Conservation (phyloP, 441 rosid genomes). For the Pelargonium myrrhifolium region DNA sequence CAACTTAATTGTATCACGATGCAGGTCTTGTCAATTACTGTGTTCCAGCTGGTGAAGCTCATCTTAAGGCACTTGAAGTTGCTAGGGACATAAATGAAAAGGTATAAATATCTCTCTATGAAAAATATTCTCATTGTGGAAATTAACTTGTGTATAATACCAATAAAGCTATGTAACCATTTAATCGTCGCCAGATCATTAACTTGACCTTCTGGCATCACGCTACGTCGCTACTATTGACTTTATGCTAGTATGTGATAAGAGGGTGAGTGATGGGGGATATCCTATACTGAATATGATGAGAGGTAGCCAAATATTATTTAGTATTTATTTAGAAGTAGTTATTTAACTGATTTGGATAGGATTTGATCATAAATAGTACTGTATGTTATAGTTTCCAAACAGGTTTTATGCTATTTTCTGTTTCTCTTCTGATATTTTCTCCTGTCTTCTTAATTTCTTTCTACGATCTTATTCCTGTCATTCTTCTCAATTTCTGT, state of each 20-base stretch:
- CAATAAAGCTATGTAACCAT: not conserved
- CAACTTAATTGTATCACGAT: conserved; percentile 6
- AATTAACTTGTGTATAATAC: not conserved
- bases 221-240: not conserved
- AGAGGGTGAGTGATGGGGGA: too few species aligned
- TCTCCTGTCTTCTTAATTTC: too few species aligned
- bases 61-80: conserved; percentile 61
- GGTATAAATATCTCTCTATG: conserved; percentile 26
- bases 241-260: not conserved
- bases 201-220: not conserved
- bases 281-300: too few species aligned
- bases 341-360: too few species aligned
- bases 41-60: conserved; percentile 59
- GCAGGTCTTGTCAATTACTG: conserved; percentile 69
- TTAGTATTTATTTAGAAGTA: too few species aligned
- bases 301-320: too few species aligned
- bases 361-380: too few species aligned
- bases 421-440: too few species aligned
- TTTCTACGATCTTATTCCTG: too few species aligned
- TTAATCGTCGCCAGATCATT: not conserved
- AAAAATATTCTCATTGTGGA: not conserved
- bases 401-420: too few species aligned
- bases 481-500: too few species aligned
- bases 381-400: too few species aligned
- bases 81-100: conserved; percentile 75